Evolutionary conservation across 805 yeast species (phyloP), one percentile per base, ranked within the genome.

Genomic region (Scheffersomyces coipomensis): DNA sequence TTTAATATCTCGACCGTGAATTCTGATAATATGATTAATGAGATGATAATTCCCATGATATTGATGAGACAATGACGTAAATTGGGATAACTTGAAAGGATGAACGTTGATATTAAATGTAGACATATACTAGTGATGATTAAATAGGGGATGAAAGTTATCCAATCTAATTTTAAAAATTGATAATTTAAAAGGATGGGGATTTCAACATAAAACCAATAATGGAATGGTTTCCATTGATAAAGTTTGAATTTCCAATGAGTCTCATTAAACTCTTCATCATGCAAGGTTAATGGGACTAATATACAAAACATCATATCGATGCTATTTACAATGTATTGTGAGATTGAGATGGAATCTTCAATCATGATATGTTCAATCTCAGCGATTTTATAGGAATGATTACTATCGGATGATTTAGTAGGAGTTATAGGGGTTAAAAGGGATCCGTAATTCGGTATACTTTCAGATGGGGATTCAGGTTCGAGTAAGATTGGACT

Each of bases 21-120:
- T 10, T 49, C 35, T 2, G 68, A 53, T 4, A 62, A 51, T 5
- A 64, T 36, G 4, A 62, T 16, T 13, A 64, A 44, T 7, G 67
- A 61, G 26, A 43, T 52, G 9, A 42, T 11, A 2, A 64, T 46
- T 1, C 68, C 64, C 2, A 52, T 8, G 2, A 39, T n/a, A 33
- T 49, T 47, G 15, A 46, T 33, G 13, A 42, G n/a, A 35, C 35
- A 12, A 22, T 25, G 32, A 17, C 23, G 18, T 11, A 35, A 35
- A 4, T 16, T 27, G 6, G 10, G 4, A 13, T 17, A 27, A 9
- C 5, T 24, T 8, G n/a, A 8, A 5, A 27, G 12, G 5, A 9
- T 5, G 5, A n/a, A 8, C 9, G 13, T 12, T 13, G 7, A 8
- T 27, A 27, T n/a, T 5, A 5, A 8, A 15, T 27, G 18, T 5